Evolutionary conservation across 768 basidiomycete species (phyloP).

Genomic region (Pholiota conissans): DNA sequence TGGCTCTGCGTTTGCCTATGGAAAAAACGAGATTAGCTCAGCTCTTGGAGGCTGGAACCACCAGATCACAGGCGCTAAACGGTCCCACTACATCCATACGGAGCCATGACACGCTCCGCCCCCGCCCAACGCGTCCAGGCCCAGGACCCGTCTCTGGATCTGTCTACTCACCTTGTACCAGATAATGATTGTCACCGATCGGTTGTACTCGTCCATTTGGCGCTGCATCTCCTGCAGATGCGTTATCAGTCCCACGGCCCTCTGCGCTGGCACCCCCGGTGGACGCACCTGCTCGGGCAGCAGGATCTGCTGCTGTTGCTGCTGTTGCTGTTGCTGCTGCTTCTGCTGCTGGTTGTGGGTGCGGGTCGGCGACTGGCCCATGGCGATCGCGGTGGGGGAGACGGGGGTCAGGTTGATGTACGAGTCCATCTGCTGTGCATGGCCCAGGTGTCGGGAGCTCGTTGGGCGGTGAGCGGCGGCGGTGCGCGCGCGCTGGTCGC

Average conservation of each 20-base stretch:
- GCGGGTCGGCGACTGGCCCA: neutral
- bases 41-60: neutral
- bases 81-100: neutral
- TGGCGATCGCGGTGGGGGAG: neutral
- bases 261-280: neutral
- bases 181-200: conserved; percentile 64
- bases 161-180: conserved; percentile 60
- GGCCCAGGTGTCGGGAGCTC: conserved; percentile 9
- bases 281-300: conserved; percentile 8
- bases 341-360: neutral
- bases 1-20: conserved; percentile 51
- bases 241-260: conserved; percentile 8
- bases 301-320: neutral
- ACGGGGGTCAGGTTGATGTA: conserved; percentile 2
- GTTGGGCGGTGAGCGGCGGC: conserved; percentile 7
- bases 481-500: conserved; percentile 1
- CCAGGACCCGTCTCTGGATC: neutral
- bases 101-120: neutral
- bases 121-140: neutral
- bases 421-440: conserved; percentile 20
- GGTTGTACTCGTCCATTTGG: conserved; percentile 44
- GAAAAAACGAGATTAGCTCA: conserved; percentile 2
- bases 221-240: conserved; percentile 35
- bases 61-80: neutral
- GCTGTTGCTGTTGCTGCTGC: neutral